These are phyloP conservation scores for Starmerella scarabaei DNA, from an alignment of 805 yeast genomes.

Conservation along the genomic window DNA sequence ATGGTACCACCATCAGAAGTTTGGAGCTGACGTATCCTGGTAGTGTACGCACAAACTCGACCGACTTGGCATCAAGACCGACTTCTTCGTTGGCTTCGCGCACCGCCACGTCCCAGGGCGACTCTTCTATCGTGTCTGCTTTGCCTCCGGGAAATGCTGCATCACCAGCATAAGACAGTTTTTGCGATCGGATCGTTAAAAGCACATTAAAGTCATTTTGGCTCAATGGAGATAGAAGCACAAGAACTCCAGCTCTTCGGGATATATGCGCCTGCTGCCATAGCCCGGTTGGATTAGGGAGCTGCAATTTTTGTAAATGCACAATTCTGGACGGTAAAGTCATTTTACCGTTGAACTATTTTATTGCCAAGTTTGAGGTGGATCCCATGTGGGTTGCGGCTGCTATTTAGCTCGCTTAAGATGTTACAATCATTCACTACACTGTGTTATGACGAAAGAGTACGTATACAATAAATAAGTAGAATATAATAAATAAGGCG, in stretches of 20 bases:
- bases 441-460: too few species aligned
- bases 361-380: too few species aligned
- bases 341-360: too few species aligned
- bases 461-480: too few species aligned
- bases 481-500: neutral
- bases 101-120: slow-evolving; percentile 63
- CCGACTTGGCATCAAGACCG: slow-evolving; percentile 48
- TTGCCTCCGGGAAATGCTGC: slow-evolving; percentile 91
- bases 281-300: slow-evolving; percentile 10
- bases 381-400: too few species aligned
- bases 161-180: slow-evolving; percentile 74
- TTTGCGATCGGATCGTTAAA: slow-evolving; percentile 62
- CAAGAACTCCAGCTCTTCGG: slow-evolving; percentile 68
- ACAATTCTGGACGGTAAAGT: neutral
- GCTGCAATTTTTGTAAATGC: neutral
- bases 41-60: slow-evolving; percentile 48
- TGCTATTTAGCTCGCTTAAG: too few species aligned
- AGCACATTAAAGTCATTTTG: slow-evolving; percentile 64
- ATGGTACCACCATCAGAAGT: slow-evolving; percentile 70
- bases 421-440: too few species aligned
- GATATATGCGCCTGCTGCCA: slow-evolving; percentile 49
- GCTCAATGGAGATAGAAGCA: slow-evolving; percentile 51
- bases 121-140: slow-evolving; percentile 50
- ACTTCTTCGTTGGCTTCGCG: slow-evolving; percentile 83
- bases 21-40: slow-evolving; percentile 79